Evolutionary conservation across 345 rosid species (phyloP), one percentile per base, ranked within the genome.

Genomic region (Salix purpurea): DNA sequence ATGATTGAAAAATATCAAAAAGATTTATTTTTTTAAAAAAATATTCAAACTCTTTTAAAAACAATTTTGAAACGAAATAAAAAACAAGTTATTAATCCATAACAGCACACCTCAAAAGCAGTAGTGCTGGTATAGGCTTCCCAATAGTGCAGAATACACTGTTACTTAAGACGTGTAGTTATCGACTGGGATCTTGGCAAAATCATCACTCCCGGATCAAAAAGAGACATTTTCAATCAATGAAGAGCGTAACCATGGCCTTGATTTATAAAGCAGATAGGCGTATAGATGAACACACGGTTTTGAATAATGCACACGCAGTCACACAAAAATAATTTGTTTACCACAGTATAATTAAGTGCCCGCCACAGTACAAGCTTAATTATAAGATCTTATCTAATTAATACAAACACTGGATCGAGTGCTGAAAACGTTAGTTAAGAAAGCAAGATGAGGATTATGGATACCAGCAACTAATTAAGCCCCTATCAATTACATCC

Each of bases 401-500:
- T 56, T 56, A 58, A 23, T 10, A 58, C 62, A 58, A 58, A n/a
- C 62, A 58, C 62, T 58, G 62, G 28, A 34, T 34, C 37, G 37
- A 23, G 4, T n/a, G 62, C 62, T 9, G 62, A 23, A 23, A 58
- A n/a, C 5, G 12, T 58, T 58, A 1, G 12, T 58, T n/a, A 23
- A 58, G 62, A 58, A 58, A 58, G 62, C 6, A 9, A 58, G 60
- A 18, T 8, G 62, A 23, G 62, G 62, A 23, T 58, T 23, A 3
- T 4, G 28, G 62, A n/a, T 23, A 21, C 23, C n/a, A 30, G 32
- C 32, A 54, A 19, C 60, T 21, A 1, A 9, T 40, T 2, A 34
- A 58, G 62, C 11, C 62, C 28, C 60, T 40, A 40, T 2, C 2
- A 23, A n/a, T 81, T 69, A 89, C 79, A 85, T 87, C 74, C 89